Conservation (phyloP, 345 rosid genomes). For the Physaria fendleri region DNA sequence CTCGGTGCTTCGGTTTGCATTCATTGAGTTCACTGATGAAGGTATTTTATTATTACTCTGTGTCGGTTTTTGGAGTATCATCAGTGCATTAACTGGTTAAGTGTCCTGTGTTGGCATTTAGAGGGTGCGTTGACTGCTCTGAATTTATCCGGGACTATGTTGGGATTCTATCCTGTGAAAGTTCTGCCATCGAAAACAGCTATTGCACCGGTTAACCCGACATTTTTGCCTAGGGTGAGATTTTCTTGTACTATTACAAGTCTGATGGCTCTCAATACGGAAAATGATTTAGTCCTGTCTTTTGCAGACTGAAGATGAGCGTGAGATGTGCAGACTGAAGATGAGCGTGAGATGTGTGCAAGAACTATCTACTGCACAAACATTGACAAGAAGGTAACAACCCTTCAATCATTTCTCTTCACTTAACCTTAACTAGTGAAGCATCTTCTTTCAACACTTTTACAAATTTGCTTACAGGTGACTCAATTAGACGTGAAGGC, state of each 20-base stretch:
- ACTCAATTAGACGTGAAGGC: conserved; percentile 62
- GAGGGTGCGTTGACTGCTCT: conserved; percentile 76
- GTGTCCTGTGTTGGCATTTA: conserved; percentile 26
- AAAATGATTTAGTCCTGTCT: background rate
- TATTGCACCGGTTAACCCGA: conserved; percentile 95
- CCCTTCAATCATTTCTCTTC: conserved; percentile 2
- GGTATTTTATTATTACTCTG: conserved; percentile 38
- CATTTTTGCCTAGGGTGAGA: conserved; percentile 85
- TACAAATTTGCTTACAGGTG: conserved; percentile 36
- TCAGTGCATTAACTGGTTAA: background rate
- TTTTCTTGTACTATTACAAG: background rate
- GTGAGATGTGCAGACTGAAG: conserved; percentile 86
- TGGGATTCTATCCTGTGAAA: conserved; percentile 85
- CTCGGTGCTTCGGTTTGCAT: conserved; percentile 91
- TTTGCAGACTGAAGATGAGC: conserved; percentile 74
- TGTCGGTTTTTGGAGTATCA: background rate
- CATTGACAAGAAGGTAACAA: conserved; percentile 86
- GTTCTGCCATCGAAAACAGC: conserved; percentile 96
- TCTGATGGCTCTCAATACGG: too few relatives aligned
- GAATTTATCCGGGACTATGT: conserved; percentile 78
- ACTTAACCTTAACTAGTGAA: background rate
- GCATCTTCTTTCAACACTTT: background rate
- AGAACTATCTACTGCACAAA: conserved; percentile 93
- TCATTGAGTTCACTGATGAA: conserved; percentile 87
- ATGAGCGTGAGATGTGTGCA: conserved; percentile 94